Evolutionary conservation across 2,329 filamentous ascomycete species (phyloP).

Genomic region (Fusarium coicis): DNA sequence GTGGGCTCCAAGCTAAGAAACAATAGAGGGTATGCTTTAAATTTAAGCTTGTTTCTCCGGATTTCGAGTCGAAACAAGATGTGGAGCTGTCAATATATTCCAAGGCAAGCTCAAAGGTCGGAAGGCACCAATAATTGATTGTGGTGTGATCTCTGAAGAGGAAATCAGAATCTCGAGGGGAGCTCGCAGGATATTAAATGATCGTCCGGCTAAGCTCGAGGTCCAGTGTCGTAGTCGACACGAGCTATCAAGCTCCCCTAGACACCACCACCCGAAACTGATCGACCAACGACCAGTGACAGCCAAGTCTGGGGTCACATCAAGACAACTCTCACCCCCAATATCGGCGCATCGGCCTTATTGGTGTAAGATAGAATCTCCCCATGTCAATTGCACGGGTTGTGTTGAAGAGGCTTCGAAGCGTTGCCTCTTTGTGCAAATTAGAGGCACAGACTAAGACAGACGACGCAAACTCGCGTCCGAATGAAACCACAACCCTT

Average conservation of each 20-base stretch:
- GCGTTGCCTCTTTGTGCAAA: slow-evolving; percentile 8
- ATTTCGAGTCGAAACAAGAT: slow-evolving; percentile 9
- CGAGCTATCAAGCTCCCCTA: slow-evolving; percentile 17
- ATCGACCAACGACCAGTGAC: slow-evolving; percentile 22
- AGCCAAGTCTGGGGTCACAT: slow-evolving; percentile 34
- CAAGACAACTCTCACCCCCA: slow-evolving; percentile 33
- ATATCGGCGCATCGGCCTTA: slow-evolving; percentile 25
- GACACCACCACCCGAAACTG: slow-evolving; percentile 25
- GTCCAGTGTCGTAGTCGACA: not conserved
- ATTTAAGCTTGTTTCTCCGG: slow-evolving; percentile 37
- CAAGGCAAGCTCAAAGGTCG: slow-evolving; percentile 7
- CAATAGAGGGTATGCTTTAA: slow-evolving; percentile 16
- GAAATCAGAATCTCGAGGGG: slow-evolving; percentile 27
- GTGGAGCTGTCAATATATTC: slow-evolving; percentile 7
- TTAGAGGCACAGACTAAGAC: slow-evolving; percentile 16
- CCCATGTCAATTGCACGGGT: slow-evolving; percentile 30
- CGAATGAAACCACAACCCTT: slow-evolving; percentile 15
- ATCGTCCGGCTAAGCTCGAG: slow-evolving; percentile 26
- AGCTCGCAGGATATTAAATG: slow-evolving; percentile 40
- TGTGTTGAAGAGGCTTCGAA: slow-evolving; percentile 2
- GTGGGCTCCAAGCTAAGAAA: not conserved
- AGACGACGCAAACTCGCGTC: slow-evolving; percentile 15
- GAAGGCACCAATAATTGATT: slow-evolving; percentile 22
- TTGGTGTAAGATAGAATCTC: slow-evolving; percentile 40
- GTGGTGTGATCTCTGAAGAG: slow-evolving; percentile 21